Evolutionary conservation across 345 rosid species (phyloP), one percentile per base, ranked within the genome.

Genomic region (Citrus hindsii): DNA sequence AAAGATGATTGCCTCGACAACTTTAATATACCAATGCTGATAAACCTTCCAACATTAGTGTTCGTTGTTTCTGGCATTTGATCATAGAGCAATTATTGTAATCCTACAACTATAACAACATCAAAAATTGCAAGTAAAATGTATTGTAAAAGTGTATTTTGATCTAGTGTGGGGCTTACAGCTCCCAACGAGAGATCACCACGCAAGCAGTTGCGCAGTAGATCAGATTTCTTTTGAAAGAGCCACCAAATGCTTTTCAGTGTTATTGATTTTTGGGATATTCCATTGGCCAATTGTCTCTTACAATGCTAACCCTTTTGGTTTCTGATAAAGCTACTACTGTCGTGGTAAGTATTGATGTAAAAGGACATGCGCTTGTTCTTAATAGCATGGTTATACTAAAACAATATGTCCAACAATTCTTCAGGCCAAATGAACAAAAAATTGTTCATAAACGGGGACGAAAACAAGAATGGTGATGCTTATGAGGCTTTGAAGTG

Each of bases 31-130:
- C 78, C 87, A 5, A 79, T 90, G 70, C 90, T 95, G 28, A 89
- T 18, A 58, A 95, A 88, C 85, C 94, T 93, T 48, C 99, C 98
- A 28, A 88, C 80, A 69, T 96, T 98, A 19, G 85, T 76, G 82
- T 97, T 86, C 94, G 89, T 88, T 4, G 71, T 62, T 59, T 86
- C 94, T 0, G 98, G 99, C 92, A 95, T 84, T 78, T 95, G 96
- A 80, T 89, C 94, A 74, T 93, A 95, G 85, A 93, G 93, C 85
- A 95, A 48, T 83, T 92, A 92, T 82, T 92, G 94, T 74, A 93
- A 76, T 27, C 97, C 98, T 18, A 95, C 86, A 9, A 95, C 76
- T 3, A 91, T 74, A 82, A 93, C 3, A 10, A 42, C 48, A 3
- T 2, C 0, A 42, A 10, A 42, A 10, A 42, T 42, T 10, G 1